A percentile compares a stretch with the other conserved stretches of the same genome.
Evolutionary conservation across 1,284 basidiomycete species (phyloP).

Genomic region (Leccinum subrobustum): DNA sequence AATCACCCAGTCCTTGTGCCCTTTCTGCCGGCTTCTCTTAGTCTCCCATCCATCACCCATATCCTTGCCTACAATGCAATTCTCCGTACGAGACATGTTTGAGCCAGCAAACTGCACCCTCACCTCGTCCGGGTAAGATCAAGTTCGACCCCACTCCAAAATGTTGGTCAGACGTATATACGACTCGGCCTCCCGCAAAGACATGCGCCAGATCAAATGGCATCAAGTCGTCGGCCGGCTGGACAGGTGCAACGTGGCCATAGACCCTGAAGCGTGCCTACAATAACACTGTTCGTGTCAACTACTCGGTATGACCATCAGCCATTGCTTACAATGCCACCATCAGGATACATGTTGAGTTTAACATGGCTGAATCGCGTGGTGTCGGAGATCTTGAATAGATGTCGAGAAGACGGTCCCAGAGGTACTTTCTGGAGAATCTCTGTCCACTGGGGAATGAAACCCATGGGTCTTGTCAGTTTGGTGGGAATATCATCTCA

Average conservation of each 20-base stretch:
- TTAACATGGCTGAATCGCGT: slow-evolving; percentile 77
- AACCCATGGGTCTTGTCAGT: background rate
- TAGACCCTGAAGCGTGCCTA: slow-evolving; percentile 89
- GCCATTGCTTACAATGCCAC: slow-evolving; percentile 75
- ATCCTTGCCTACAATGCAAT: slow-evolving; percentile 53
- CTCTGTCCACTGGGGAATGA: slow-evolving; percentile 69
- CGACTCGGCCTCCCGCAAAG: slow-evolving; percentile 83
- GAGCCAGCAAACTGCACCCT: slow-evolving; percentile 3
- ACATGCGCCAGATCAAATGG: slow-evolving; percentile 88
- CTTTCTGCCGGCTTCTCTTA: slow-evolving; percentile 76
- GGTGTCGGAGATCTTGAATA: slow-evolving; percentile 72
- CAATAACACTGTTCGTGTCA: slow-evolving; percentile 7
- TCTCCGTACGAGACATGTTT: background rate
- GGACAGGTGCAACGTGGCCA: slow-evolving; percentile 70
- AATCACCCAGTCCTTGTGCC: slow-evolving; percentile 90
- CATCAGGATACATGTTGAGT: slow-evolving; percentile 95
- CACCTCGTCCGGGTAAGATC: slow-evolving; percentile 85
- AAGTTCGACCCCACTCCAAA: slow-evolving; percentile 92
- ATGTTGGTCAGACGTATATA: slow-evolving; percentile 87
- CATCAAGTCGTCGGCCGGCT: slow-evolving; percentile 50
- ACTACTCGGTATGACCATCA: background rate
- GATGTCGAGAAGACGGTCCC: slow-evolving; percentile 82
- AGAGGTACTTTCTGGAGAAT: slow-evolving; percentile 74
- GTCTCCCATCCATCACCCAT: slow-evolving; percentile 99
- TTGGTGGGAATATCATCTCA: background rate